Conservation (phyloP, 78 protist species). For the Dictyostelium intermedium region DNA sequence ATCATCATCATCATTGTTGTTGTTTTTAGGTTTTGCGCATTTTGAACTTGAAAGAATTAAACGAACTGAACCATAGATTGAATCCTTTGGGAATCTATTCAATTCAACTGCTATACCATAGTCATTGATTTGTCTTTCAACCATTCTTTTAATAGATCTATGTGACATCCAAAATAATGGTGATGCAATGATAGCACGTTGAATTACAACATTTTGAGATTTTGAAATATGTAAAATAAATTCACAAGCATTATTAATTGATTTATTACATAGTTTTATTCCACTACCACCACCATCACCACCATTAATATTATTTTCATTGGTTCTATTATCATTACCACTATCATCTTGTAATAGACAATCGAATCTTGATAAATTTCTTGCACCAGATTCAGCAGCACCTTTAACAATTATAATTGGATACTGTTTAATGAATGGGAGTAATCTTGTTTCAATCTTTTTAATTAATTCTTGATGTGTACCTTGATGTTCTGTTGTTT, state of each 20-base stretch:
- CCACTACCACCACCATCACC: neutral
- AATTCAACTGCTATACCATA: conserved; percentile 64
- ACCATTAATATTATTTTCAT: neutral
- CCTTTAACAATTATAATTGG: conserved; percentile 72
- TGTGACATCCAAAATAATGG: conserved; percentile 75
- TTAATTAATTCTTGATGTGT: neutral
- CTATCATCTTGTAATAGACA: neutral
- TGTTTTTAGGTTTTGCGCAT: neutral
- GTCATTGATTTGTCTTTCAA: conserved; percentile 56
- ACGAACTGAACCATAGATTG: conserved; percentile 78
- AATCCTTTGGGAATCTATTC: conserved; percentile 70
- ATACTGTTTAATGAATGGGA: conserved; percentile 31
- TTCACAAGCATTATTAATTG: neutral
- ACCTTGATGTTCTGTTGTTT: neutral
- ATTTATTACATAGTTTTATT: neutral
- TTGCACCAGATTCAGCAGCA: conserved; percentile 80
- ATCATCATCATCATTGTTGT: neutral
- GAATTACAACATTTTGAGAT: conserved; percentile 77
- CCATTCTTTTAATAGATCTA: conserved; percentile 20
- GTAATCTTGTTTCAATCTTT: conserved; percentile 33
- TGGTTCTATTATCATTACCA: neutral
- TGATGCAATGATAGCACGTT: conserved; percentile 75
- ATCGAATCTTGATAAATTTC: conserved; percentile 70
- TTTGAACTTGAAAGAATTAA: conserved; percentile 31
- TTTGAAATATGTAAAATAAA: conserved; percentile 54